Conservation (phyloP, 768 basidiomycete species). For the Boletus tylopilopsis region DNA sequence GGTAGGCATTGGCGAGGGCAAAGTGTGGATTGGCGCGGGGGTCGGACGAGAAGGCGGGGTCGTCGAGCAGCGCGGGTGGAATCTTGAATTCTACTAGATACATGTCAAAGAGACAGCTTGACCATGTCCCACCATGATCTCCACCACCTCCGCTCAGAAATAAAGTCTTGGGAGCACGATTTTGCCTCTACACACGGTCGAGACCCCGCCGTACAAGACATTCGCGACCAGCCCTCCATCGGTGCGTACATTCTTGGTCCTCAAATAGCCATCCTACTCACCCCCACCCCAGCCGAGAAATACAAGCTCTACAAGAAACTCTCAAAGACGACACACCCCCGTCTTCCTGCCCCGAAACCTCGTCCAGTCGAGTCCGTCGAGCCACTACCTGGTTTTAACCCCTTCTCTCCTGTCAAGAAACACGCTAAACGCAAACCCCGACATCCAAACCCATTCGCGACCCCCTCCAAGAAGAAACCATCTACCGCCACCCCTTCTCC, state of each 20-base stretch:
- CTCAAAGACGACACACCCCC: constrained; percentile 41
- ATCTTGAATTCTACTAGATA: background rate
- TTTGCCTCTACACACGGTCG: constrained; percentile 56
- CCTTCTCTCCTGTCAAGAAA: constrained; percentile 76
- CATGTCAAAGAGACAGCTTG: background rate
- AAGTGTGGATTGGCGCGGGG: constrained; percentile 48
- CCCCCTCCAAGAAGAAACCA: constrained; percentile 36
- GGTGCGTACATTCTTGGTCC: no score
- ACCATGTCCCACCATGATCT: constrained; percentile 13
- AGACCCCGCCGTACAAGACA: constrained; percentile 67
- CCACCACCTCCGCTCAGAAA: constrained; percentile 52
- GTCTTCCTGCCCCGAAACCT: constrained; percentile 41
- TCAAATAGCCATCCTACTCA: background rate
- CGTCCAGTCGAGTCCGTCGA: constrained; percentile 50
- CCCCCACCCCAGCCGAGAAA: constrained; percentile 53
- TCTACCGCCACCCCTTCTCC: constrained; percentile 32
- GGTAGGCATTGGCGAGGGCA: constrained; percentile 14
- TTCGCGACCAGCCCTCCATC: constrained; percentile 55
- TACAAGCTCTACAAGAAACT: constrained; percentile 82
- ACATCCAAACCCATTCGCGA: constrained; percentile 43
- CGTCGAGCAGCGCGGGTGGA: constrained; percentile 33
- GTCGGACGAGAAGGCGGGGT: constrained; percentile 59
- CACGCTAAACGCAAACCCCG: background rate
- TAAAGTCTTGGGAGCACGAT: constrained; percentile 74
- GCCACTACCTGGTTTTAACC: constrained; percentile 60